Evolutionary conservation across 495 filamentous ascomycete species (phyloP).

Genomic region (Immersiella caudata): DNA sequence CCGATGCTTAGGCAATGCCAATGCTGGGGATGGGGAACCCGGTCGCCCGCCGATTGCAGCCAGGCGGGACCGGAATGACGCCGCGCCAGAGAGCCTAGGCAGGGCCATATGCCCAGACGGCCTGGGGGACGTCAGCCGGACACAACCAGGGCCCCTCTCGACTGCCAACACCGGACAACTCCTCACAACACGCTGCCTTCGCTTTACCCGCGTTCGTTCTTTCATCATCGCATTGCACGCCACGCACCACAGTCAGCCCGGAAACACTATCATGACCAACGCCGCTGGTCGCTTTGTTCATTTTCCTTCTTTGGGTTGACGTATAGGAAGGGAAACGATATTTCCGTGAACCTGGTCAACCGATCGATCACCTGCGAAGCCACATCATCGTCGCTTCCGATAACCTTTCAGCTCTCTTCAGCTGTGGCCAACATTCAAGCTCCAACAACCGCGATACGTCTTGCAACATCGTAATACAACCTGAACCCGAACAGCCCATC

Average conservation of each 20-base stretch:
- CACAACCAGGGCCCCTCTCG: background rate
- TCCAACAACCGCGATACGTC: background rate
- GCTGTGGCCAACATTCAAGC: background rate
- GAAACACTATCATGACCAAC: background rate
- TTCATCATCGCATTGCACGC: slow-evolving; percentile 2
- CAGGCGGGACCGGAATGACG: slow-evolving; percentile 15
- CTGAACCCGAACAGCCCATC: background rate
- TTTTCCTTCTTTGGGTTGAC: background rate
- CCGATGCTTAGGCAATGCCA: slow-evolving; percentile 3
- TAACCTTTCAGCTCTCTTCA: background rate
- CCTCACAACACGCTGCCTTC: slow-evolving; percentile 10
- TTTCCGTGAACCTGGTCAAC: background rate
- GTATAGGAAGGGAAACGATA: background rate
- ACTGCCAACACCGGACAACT: background rate
- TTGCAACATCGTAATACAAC: background rate
- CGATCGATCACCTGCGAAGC: background rate
- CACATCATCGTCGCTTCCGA: background rate
- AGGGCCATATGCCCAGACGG: slow-evolving; percentile 11
- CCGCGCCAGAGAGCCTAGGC: slow-evolving; percentile 7
- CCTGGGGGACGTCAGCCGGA: slow-evolving; percentile 15
- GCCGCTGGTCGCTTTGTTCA: background rate
- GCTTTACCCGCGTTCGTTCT: slow-evolving; percentile 11
- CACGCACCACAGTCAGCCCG: background rate
- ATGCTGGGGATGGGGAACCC: slow-evolving; percentile 24
- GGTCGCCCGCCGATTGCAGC: slow-evolving; percentile 17